Evolutionary conservation across 805 yeast species (phyloP).

Genomic region (Lipomyces lipofer): DNA sequence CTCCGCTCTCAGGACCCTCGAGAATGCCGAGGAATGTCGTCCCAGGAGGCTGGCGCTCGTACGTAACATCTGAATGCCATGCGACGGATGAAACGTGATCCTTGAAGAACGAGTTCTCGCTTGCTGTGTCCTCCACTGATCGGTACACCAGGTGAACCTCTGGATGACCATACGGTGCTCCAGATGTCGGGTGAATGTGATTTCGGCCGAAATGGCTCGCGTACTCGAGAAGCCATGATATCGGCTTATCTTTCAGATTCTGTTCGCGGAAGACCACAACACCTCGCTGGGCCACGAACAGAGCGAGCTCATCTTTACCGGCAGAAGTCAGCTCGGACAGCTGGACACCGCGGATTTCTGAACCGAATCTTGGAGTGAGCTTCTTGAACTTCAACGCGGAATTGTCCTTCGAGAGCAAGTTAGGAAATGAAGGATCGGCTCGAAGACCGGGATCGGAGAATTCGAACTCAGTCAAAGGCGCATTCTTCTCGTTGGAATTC

Average conservation of each 20-base stretch:
- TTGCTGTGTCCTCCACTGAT: slow-evolving; percentile 45
- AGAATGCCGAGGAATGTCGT: slow-evolving; percentile 64
- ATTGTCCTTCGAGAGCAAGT: slow-evolving; percentile 46
- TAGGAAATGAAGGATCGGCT: slow-evolving; percentile 56
- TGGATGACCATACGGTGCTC: slow-evolving; percentile 60
- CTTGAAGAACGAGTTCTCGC: slow-evolving; percentile 23
- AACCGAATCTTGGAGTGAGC: slow-evolving; percentile 70
- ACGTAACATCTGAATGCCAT: slow-evolving; percentile 78
- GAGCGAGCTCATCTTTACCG: slow-evolving; percentile 65
- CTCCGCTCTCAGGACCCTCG: slow-evolving; percentile 53
- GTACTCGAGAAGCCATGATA: slow-evolving; percentile 43
- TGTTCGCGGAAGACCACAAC: slow-evolving; percentile 67
- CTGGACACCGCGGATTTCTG: slow-evolving; percentile 62
- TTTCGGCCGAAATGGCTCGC: slow-evolving; percentile 67
- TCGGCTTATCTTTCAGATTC: slow-evolving; percentile 51
- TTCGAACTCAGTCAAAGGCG: slow-evolving; percentile 56
- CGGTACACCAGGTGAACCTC: slow-evolving; percentile 65
- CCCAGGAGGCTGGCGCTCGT: slow-evolving; percentile 73
- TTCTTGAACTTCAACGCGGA: slow-evolving; percentile 37
- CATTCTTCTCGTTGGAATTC: slow-evolving; percentile 56
- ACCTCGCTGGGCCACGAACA: slow-evolving; percentile 67
- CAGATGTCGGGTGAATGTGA: slow-evolving; percentile 73
- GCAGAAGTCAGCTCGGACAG: slow-evolving; percentile 51
- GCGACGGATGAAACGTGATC: slow-evolving; percentile 33
- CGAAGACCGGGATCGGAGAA: slow-evolving; percentile 60